These are phyloP conservation scores for Lasiosphaeria ovina DNA, from an alignment of 495 filamentous ascomycete genomes.

Conservation along the genomic window DNA sequence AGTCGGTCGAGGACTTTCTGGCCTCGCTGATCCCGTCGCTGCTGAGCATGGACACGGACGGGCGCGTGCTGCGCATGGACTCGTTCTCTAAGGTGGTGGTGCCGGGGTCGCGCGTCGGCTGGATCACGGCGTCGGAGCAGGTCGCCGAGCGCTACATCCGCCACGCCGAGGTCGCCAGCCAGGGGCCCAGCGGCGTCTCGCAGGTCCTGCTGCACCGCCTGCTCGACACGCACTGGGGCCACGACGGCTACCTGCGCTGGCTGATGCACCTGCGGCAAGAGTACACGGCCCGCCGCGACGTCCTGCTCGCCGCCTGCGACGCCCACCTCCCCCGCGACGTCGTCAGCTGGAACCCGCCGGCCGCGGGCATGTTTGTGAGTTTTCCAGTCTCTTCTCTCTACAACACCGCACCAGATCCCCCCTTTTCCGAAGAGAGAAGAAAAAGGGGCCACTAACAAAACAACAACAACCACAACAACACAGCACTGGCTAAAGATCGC, in stretches of 20 bases:
- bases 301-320: constrained; percentile 81
- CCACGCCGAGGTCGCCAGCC: constrained; percentile 73
- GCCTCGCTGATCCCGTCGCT: constrained; percentile 56
- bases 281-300: constrained; percentile 76
- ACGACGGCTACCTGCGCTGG: constrained; percentile 89
- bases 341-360: constrained; percentile 77
- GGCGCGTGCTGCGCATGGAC: constrained; percentile 69
- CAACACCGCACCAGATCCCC: background rate
- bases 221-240: constrained; percentile 91
- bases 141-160: constrained; percentile 75
- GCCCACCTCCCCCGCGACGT: constrained; percentile 71
- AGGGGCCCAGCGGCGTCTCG: constrained; percentile 78
- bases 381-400: constrained; percentile 10
- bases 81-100: constrained; percentile 82
- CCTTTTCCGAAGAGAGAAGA: background rate
- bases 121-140: constrained; percentile 80
- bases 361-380: constrained; percentile 96
- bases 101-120: constrained; percentile 72
- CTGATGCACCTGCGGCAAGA: constrained; percentile 77
- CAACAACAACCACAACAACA: constrained; percentile 7
- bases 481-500: constrained; percentile 84
- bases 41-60: constrained; percentile 64
- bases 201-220: constrained; percentile 85
- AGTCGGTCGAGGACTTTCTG: constrained; percentile 46
- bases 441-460: constrained; percentile 5